Conservation (phyloP, 2,329 filamentous ascomycete genomes). For the Biscogniauxia marginata region DNA sequence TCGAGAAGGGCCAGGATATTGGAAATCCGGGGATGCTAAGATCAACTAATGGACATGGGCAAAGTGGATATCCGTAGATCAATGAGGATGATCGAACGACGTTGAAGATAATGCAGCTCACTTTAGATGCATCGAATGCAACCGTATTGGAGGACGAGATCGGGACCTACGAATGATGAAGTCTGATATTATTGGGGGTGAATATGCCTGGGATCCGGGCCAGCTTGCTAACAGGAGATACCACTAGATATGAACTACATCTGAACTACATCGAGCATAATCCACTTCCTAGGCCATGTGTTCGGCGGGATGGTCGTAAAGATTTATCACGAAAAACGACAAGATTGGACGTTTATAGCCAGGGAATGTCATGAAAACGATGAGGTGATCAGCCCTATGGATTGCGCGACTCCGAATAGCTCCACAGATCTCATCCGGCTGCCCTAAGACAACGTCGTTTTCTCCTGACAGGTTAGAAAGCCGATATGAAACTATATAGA, state of each 20-base stretch:
- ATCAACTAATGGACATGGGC: neutral
- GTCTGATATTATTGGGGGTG: neutral
- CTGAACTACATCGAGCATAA: neutral
- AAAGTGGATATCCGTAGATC: neutral
- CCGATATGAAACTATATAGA: neutral
- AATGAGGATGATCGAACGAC: neutral
- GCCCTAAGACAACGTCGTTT: neutral
- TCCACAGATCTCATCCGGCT: slow-evolving; percentile 19
- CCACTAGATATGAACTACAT: neutral
- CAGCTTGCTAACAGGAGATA: neutral
- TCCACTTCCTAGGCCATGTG: neutral
- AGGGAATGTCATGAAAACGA: slow-evolving; percentile 2
- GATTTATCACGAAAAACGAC: neutral
- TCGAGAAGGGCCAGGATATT: neutral
- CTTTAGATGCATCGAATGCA: neutral
- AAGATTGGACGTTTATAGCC: neutral
- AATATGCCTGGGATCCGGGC: neutral
- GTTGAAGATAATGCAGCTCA: neutral
- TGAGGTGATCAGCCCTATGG: slow-evolving; percentile 30
- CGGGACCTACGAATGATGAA: neutral
- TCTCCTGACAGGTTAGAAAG: neutral
- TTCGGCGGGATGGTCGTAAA: neutral
- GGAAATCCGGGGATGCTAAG: neutral
- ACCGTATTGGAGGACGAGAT: neutral
- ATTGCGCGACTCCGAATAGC: slow-evolving; percentile 28